A percentile compares a stretch with the other conserved stretches of the same genome.
Conservation (phyloP, 176 grass and related monocot species). For the Carex cristatella region DNA sequence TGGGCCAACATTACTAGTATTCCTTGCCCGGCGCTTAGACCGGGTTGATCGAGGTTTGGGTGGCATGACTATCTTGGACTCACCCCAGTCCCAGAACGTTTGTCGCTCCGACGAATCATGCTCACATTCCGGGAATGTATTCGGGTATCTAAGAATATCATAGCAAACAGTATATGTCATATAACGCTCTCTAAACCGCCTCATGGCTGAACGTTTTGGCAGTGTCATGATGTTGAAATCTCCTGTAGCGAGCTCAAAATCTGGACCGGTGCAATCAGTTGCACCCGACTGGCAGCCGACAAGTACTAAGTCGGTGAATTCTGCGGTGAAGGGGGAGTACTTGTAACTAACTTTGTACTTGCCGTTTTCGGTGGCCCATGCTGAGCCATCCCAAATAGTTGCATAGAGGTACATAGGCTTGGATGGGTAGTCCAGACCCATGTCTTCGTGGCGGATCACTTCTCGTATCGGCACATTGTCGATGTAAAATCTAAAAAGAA, state of each 20-base stretch:
- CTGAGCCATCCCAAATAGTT: conserved; percentile 88
- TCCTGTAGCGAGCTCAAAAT: conserved; percentile 35
- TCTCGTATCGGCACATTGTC: conserved; percentile 73
- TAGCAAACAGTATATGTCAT: conserved; percentile 87
- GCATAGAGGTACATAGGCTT: conserved; percentile 91
- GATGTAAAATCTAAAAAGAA: conserved; percentile 44
- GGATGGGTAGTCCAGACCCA: conserved; percentile 63
- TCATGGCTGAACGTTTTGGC: conserved; percentile 65
- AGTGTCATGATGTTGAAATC: conserved; percentile 59
- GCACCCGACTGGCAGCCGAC: conserved; percentile 35
- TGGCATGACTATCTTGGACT: conserved; percentile 61
- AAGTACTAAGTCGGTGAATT: conserved; percentile 68
- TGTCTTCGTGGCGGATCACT: conserved; percentile 31
- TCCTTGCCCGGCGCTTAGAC: conserved; percentile 3
- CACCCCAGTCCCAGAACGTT: conserved; percentile 62
- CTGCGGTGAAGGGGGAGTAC: conserved; percentile 63
- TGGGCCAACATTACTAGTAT: not conserved
- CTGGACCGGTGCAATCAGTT: not conserved
- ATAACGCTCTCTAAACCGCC: conserved; percentile 43
- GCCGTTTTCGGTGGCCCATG: conserved; percentile 68
- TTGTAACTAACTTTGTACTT: conserved; percentile 67
- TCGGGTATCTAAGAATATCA: conserved; percentile 53
- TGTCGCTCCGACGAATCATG: conserved; percentile 49
- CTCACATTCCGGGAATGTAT: conserved; percentile 68
- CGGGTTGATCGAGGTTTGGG: conserved; percentile 7